Base-by-base conservation (phyloP, 2,329 filamentous ascomycete genomes). In the Fusarium austroafricanum region DNA sequence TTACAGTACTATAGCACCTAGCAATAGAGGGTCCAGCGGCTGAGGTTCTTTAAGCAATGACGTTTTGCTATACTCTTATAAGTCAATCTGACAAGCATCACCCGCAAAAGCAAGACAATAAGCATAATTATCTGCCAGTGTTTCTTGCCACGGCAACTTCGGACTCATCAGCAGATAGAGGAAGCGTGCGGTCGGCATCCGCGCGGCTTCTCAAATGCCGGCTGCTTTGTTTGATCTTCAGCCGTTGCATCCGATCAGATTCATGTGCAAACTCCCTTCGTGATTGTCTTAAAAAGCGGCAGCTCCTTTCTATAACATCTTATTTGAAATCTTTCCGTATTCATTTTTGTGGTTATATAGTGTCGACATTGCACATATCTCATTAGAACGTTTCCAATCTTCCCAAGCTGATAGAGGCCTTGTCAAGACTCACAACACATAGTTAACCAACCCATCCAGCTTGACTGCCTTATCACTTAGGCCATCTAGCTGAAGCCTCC, bases 191-290 rank as follows among this genome's bases (percentile, higher is more conserved):
- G 40, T 57, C 68, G 53, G 52, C 47, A 44, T 54, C 60, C 62
- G 49, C 49, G 31, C 33, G 40, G 40, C 47, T 20, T 40, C 37
- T 57, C 42, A 55, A 63, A 55, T 51, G 53, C 62, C 59, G 57
- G 51, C 45, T 31, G 46, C 47, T 62, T 46, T 47, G 38, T 65
- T 57, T 52, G 59, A 61, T 61, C 44, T 56, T 55, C 57, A 57
- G 59, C 59, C 66, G 68, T 70, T 67, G 66, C 68, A 61, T 65
- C 68, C 57, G 63, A 57, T 33, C 46, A 58, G 44, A 60, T 55
- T 49, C 38, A 63, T 66, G 59, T 61, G 57, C 26, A 14, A 44
- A 39, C 40, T 39, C 29, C 43, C 31, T 47, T 31, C 37, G 42
- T 18, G 51, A 47, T 49, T 67, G 45, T 55, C 52, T 65, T 43